These are phyloP conservation scores for Nannochloris sp. DNA, from an alignment of 139 green algal genomes.

Conservation along the genomic window DNA sequence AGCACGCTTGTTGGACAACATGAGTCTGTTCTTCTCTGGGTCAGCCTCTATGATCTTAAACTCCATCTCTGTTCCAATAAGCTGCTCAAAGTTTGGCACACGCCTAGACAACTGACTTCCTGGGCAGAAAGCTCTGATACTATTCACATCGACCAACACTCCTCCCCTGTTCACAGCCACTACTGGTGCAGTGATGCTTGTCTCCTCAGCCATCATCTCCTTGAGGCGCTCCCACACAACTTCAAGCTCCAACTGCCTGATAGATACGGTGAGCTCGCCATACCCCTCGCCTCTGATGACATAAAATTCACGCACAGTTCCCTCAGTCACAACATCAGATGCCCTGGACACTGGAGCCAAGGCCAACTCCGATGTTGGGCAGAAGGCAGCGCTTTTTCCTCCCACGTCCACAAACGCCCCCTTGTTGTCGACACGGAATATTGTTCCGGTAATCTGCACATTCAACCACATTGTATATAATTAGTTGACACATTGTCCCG, in stretches of 20 bases:
- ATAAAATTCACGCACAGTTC: slow-evolving; percentile 74
- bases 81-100: slow-evolving; percentile 55
- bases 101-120: slow-evolving; percentile 46
- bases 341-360: slow-evolving; percentile 77
- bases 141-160: slow-evolving; percentile 55
- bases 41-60: slow-evolving; percentile 96
- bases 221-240: slow-evolving; percentile 64
- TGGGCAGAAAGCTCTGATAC: slow-evolving; percentile 68
- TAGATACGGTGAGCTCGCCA: slow-evolving; percentile 56
- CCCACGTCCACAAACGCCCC: slow-evolving; percentile 91
- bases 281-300: slow-evolving; percentile 66
- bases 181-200: slow-evolving; percentile 65
- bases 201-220: slow-evolving; percentile 73
- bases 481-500: no score
- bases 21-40: slow-evolving; percentile 74
- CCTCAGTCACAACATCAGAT: slow-evolving; percentile 54
- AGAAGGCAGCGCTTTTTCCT: slow-evolving; percentile 80
- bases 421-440: slow-evolving; percentile 57
- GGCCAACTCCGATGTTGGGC: slow-evolving; percentile 61
- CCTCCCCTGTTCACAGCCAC: slow-evolving; percentile 33
- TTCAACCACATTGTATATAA: neutral
- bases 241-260: slow-evolving; percentile 69
- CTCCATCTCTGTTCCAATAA: slow-evolving; percentile 65
- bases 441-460: slow-evolving; percentile 21
- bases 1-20: slow-evolving; percentile 70